Evolutionary conservation across 2,329 filamentous ascomycete genomes (phyloP), one percentile per base, ranked within the genome.

Genomic region (Ophiostoma ips): DNA sequence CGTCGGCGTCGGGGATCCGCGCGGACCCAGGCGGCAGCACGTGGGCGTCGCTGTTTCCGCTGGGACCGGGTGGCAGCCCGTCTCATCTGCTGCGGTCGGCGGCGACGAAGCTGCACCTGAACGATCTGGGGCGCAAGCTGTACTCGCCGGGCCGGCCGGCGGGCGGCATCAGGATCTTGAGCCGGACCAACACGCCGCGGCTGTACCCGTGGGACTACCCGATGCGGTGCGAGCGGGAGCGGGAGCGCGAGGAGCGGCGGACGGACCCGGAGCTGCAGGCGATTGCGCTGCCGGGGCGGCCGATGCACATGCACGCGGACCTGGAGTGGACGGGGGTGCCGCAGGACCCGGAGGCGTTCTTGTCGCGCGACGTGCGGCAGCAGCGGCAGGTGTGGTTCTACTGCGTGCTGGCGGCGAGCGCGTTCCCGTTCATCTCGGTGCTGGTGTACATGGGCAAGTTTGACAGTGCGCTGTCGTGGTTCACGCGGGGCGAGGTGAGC

Each of bases 361-460:
- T 64, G 15, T 60, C 61, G 2, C 56, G 50, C 36, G 56, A 62
- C 18, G 55, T 58, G 0, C 58, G 65, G 13, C 53, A 54, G 15
- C 62, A 61, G 12, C 66, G 67, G 16, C 58, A 56, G 3, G 50
- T 52, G 0, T 66, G 68, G 48, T 75, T 73, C 55, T 56, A 61
- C 9, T 40, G 58, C 12, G 65, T 73, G 53, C 57, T 67, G 41
- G 30, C 60, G 0, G 44, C 71, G 38, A 68, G 67, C 16, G 49
- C 52, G 37, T 64, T 76, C n/a, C 73, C 73, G 0, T 69, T 76
- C 45, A 59, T 72, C 10, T 67, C 70, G 0, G 52, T 72, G 0
- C 56, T 75, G 8, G 68, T 69, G 1, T 63, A 73, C 24, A 62
- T 58, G 10, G 71, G 71, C 11, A 64, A 60, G 12, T 69, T 75